Evolutionary conservation across 148 eudicot genomes (phyloP).

Genomic region (Cornus suecica): DNA sequence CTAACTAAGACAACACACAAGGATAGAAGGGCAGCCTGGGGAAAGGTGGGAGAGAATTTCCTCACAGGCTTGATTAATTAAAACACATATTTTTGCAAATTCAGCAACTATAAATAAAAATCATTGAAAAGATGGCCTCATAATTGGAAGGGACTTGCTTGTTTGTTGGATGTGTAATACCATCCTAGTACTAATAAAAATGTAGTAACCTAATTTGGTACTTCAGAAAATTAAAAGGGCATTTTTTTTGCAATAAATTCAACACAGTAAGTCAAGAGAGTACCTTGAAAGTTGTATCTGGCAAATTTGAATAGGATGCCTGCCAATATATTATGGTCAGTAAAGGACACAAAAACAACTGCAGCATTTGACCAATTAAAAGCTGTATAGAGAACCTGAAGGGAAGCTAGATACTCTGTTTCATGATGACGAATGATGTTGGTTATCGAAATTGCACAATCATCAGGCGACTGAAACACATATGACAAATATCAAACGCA

Average conservation of each 20-base stretch:
- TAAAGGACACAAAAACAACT: not conserved
- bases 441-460: slow-evolving; percentile 61
- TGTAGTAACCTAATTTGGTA: not conserved
- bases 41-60: not conserved
- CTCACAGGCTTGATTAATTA: not conserved
- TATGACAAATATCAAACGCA: slow-evolving; percentile 16
- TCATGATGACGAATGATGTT: slow-evolving; percentile 85
- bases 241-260: slow-evolving; percentile 1
- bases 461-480: slow-evolving; percentile 76
- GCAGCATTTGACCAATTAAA: not conserved
- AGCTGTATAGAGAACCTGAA: slow-evolving; percentile 51
- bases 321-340: slow-evolving; percentile 38
- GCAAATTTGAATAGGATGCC: slow-evolving; percentile 79
- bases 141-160: not conserved
- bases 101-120: not conserved
- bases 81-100: not conserved
- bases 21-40: not conserved
- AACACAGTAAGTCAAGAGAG: slow-evolving; percentile 5
- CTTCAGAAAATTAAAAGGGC: not conserved
- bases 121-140: not conserved
- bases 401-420: slow-evolving; percentile 79
- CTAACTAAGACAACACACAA: not conserved
- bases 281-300: slow-evolving; percentile 98
- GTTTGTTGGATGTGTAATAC: not conserved
- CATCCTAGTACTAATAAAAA: not conserved